phyloP scores from a whole-genome alignment of 2,329 filamentous ascomycete species.

The Penicillium sp. region DNA sequence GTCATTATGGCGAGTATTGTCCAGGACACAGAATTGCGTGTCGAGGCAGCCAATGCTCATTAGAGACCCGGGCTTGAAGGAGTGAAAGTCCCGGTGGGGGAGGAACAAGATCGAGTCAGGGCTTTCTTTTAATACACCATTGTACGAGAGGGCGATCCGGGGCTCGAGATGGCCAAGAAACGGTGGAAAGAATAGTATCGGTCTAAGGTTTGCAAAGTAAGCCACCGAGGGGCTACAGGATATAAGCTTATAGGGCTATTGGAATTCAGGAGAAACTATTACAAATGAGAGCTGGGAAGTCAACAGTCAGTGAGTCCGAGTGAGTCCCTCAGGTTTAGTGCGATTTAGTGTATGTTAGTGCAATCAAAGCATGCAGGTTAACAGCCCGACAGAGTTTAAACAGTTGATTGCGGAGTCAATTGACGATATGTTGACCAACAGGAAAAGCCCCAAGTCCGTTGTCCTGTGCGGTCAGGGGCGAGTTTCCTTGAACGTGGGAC shows the following conservation, averaged over 20 bases:
- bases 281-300: too few species aligned
- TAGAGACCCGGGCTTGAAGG: neutral
- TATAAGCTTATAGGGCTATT: conserved; percentile 5
- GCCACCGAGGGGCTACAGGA: conserved; percentile 1
- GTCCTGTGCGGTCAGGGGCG: neutral
- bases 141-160: conserved; percentile 4
- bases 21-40: neutral
- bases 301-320: too few species aligned
- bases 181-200: neutral
- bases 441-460: neutral
- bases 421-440: neutral
- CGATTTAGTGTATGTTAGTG: too few species aligned
- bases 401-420: neutral
- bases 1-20: conserved; percentile 20
- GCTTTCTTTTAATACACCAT: conserved; percentile 10
- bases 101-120: conserved; percentile 4
- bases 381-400: neutral
- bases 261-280: neutral
- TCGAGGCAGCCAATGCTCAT: neutral
- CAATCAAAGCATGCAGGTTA: neutral
- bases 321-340: neutral
- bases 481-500: neutral
- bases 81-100: neutral
- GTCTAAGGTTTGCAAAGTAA: neutral
- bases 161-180: neutral